Base-by-base conservation (phyloP, 129 eudicot genomes). In the Arctium minus region DNA sequence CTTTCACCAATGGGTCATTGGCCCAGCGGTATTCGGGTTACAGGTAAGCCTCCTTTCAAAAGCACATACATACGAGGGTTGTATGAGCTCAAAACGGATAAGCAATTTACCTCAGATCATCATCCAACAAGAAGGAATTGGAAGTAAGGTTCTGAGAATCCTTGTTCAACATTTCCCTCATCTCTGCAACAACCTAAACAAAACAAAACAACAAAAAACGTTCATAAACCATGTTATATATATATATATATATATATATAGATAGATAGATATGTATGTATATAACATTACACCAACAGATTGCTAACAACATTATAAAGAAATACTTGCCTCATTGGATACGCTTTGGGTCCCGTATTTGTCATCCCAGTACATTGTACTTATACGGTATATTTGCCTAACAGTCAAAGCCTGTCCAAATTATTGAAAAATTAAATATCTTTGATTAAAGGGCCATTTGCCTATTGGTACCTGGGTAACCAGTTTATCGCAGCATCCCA, bases 321-420 rank as follows among this genome's bases (percentile, higher is more conserved):
- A 44, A 84, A 53, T 29, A 67, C 88, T 85, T 81, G 82, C 99
- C 94, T 96, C 99, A 74, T 92, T 96, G 56, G 99, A 96, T 70
- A 96, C 99, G 62, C 99, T 96, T 80, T 93, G 99, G 32, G 99
- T 96, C 80, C 99, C 99, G 84, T 96, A 96, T 86, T 96, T 96
- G 82, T 96, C 99, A 81, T 96, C 99, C 99, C 99, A 96, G 79
- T 96, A 96, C 99, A 96, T 96, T 11, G 99, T 96, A 86, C 99
- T 93, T 83, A 96, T 96, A 33, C 99, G 96, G 83, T 96, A 96
- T 75, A 96, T 96, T 88, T 96, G 99, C 78, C 98, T 83, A 60
- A 93, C 97, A 4, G 99, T 96, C 91, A 96, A 89, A 27, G 86
- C 93, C 99, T 96, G 98, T 37, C 74, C 82, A 89, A 78, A 70